Percentiles rank a stretch among this genome's conserved stretches.
These are phyloP conservation scores for Clarireedia hainanense DNA, from an alignment of 2,329 filamentous ascomycete genomes.

Conservation along the genomic window DNA sequence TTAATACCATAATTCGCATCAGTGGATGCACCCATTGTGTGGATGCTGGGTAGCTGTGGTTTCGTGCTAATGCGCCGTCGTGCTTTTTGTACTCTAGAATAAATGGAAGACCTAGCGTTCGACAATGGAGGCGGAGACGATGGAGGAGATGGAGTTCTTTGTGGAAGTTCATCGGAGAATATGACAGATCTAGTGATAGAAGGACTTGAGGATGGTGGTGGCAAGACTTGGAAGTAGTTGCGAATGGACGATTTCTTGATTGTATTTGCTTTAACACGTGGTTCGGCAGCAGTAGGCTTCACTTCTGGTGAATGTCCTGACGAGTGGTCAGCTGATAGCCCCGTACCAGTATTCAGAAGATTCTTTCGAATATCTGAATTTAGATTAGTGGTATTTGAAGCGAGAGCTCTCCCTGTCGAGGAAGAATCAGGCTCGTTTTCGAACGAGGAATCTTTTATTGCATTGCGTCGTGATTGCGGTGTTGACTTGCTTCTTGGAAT, in stretches of 20 bases:
- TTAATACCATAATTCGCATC: neutral
- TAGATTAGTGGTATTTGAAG: neutral
- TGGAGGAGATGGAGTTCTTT: neutral
- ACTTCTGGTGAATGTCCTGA: neutral
- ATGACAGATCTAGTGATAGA: constrained; percentile 5
- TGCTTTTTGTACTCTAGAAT: constrained; percentile 5
- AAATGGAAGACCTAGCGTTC: constrained; percentile 6
- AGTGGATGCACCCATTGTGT: neutral
- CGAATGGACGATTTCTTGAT: constrained; percentile 18
- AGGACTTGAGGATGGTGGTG: constrained; percentile 13
- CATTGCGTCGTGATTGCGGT: neutral
- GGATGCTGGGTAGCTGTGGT: constrained; percentile 3
- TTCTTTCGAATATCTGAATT: neutral
- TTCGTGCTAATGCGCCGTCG: constrained; percentile 18
- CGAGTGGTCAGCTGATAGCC: neutral
- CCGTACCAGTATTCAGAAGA: neutral
- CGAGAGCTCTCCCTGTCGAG: neutral
- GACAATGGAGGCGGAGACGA: neutral
- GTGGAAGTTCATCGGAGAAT: neutral
- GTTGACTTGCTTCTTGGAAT: too few relatives aligned
- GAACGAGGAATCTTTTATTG: neutral
- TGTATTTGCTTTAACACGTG: constrained; percentile 8
- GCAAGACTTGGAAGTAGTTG: constrained; percentile 23
- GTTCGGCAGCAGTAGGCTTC: neutral
- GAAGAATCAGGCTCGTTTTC: too few relatives aligned